Evolutionary conservation across 2,329 filamentous ascomycete species (phyloP).

Genomic region (Clonostachys rhizophaga): DNA sequence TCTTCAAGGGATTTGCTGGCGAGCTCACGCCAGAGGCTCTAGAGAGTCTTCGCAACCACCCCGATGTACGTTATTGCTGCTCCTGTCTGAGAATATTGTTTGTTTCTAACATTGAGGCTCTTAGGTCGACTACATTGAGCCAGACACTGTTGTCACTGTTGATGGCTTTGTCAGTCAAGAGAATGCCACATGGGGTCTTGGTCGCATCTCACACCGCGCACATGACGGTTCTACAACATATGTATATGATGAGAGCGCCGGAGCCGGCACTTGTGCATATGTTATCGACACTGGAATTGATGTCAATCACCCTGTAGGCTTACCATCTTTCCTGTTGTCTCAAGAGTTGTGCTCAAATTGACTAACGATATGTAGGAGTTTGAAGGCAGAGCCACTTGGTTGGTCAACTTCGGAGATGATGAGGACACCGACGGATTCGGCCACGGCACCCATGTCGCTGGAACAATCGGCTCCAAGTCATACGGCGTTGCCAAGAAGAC

Average conservation of each 20-base stretch:
- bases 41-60: conserved; percentile 9
- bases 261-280: conserved; percentile 33
- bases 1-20: conserved; percentile 6
- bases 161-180: conserved; percentile 24
- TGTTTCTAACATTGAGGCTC: neutral
- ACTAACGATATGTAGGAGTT: conserved; percentile 18
- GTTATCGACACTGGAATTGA: conserved; percentile 40
- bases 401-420: conserved; percentile 27
- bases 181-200: conserved; percentile 32
- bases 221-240: conserved; percentile 17
- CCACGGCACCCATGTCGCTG: conserved; percentile 24
- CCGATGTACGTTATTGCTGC: conserved; percentile 4
- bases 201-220: conserved; percentile 25
- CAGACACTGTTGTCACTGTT: conserved; percentile 46
- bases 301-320: conserved; percentile 22
- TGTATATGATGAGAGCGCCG: conserved; percentile 28
- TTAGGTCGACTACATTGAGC: conserved; percentile 29
- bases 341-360: neutral
- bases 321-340: neutral
- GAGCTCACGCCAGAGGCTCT: conserved; percentile 5
- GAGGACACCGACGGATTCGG: conserved; percentile 32
- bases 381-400: conserved; percentile 31
- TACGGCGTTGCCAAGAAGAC: conserved; percentile 27
- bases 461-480: conserved; percentile 9
- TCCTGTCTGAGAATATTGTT: neutral